phyloP scores from a whole-genome alignment of 1,139 yeast species.

The Diutina mesorugosa region DNA sequence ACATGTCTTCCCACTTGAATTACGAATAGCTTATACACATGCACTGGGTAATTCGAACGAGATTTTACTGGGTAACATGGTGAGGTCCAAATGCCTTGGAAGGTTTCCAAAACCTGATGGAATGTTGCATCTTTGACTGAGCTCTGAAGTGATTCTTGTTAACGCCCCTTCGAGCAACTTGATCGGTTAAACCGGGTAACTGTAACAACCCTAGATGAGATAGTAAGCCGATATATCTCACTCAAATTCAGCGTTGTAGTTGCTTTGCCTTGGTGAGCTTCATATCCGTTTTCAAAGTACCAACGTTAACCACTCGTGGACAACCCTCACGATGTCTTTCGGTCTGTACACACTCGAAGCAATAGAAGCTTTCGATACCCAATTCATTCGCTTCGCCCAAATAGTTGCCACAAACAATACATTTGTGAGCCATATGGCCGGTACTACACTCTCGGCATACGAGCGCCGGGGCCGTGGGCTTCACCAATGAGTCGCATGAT shows the following conservation, averaged over 20 bases:
- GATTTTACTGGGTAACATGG: too few species aligned
- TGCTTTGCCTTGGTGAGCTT: slow-evolving; percentile 12
- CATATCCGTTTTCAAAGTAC: slow-evolving; percentile 60
- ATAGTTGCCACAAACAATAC: slow-evolving; percentile 60
- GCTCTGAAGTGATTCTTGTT: too few species aligned
- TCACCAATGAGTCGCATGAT: slow-evolving; percentile 75
- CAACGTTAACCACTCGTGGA: slow-evolving; percentile 72
- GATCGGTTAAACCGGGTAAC: too few species aligned
- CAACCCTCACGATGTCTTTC: slow-evolving; percentile 91
- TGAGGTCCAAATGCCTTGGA: too few species aligned
- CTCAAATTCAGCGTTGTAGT: neutral
- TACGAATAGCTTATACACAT: neutral
- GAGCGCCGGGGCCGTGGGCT: slow-evolving; percentile 58
- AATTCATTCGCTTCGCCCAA: slow-evolving; percentile 28
- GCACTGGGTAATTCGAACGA: neutral
- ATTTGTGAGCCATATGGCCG: slow-evolving; percentile 50
- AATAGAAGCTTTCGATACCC: slow-evolving; percentile 63
- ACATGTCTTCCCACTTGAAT: neutral
- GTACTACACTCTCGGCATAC: slow-evolving; percentile 80
- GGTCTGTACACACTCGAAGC: slow-evolving; percentile 69
- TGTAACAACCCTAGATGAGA: too few species aligned
- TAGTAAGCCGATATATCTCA: too few species aligned
- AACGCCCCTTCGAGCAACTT: too few species aligned
- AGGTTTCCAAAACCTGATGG: too few species aligned
- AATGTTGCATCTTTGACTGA: too few species aligned